A percentile compares a stretch with the other conserved stretches of the same genome.
Evolutionary conservation across 768 basidiomycete genomes (phyloP).

Genomic region (Boletellus sp.): DNA sequence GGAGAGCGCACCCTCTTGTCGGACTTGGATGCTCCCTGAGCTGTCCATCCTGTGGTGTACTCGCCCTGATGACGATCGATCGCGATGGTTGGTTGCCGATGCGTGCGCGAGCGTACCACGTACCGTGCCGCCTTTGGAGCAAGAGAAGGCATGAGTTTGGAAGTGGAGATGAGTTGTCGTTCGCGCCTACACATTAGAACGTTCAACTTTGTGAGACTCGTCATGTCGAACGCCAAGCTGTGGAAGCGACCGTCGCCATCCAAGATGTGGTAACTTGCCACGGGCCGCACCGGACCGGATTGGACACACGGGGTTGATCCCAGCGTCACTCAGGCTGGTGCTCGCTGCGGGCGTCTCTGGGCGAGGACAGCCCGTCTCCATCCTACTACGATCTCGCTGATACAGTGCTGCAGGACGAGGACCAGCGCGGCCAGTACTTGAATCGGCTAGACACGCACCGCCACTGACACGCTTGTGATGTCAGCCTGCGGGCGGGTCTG

Average conservation of each 20-base stretch:
- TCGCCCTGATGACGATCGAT: constrained; percentile 51
- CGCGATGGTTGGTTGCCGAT: not conserved
- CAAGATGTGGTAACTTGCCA: not conserved
- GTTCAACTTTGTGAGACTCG: constrained; percentile 52
- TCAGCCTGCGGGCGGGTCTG: constrained; percentile 18
- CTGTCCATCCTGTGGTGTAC: constrained; percentile 95
- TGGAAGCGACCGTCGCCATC: not conserved
- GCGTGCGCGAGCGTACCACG: constrained; percentile 9
- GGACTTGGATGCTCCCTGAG: constrained; percentile 86
- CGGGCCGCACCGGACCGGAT: constrained; percentile 9
- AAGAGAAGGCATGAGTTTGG: constrained; percentile 9
- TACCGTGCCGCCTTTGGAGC: constrained; percentile 43
- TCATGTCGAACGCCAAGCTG: constrained; percentile 32
- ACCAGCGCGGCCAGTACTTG: not conserved
- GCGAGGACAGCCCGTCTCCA: too few relatives aligned
- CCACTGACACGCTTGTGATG: constrained; percentile 29
- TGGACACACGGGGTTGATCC: too few relatives aligned
- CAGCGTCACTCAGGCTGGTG: too few relatives aligned
- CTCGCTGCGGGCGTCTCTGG: too few relatives aligned
- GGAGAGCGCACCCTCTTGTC: constrained; percentile 75
- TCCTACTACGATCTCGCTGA: too few relatives aligned
- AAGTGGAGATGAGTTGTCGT: not conserved
- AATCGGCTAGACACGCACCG: constrained; percentile 15
- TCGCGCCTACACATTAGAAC: constrained; percentile 69
- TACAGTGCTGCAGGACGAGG: not conserved